phyloP scores from a whole-genome alignment of 2,329 filamentous ascomycete genomes.

The Plectosphaerella cucumerina region DNA sequence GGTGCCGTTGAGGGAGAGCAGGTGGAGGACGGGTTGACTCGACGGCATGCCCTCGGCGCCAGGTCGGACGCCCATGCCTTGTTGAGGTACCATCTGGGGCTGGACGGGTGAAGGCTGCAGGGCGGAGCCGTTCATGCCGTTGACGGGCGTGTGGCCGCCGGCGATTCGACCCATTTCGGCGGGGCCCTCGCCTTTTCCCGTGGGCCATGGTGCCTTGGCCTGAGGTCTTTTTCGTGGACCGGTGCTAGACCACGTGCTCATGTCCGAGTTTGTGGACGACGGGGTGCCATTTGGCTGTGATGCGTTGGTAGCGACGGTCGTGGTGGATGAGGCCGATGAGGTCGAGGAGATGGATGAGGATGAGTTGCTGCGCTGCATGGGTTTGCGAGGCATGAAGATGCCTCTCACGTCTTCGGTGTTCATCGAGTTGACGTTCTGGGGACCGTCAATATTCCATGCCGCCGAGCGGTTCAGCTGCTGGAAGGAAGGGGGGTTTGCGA shows the following conservation, averaged over 20 bases:
- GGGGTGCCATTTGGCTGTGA: slow-evolving; percentile 56
- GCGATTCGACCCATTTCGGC: slow-evolving; percentile 43
- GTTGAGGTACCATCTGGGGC: slow-evolving; percentile 33
- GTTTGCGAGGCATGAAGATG: slow-evolving; percentile 89
- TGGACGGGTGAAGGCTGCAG: slow-evolving; percentile 34
- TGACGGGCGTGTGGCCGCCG: slow-evolving; percentile 26
- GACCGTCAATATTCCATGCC: slow-evolving; percentile 60
- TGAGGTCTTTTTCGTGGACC: slow-evolving; percentile 48
- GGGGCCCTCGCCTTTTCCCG: slow-evolving; percentile 41
- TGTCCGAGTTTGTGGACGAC: slow-evolving; percentile 40
- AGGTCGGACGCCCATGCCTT: slow-evolving; percentile 54
- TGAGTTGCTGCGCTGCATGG: slow-evolving; percentile 81
- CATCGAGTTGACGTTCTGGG: slow-evolving; percentile 57
- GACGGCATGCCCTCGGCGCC: slow-evolving; percentile 57
- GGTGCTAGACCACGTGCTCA: slow-evolving; percentile 47
- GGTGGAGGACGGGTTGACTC: slow-evolving; percentile 74
- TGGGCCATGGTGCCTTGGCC: slow-evolving; percentile 46
- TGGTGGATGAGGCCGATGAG: slow-evolving; percentile 53
- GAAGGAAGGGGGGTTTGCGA: slow-evolving; percentile 62
- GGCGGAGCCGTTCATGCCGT: slow-evolving; percentile 17
- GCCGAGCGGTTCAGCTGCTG: slow-evolving; percentile 57
- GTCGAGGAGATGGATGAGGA: slow-evolving; percentile 78
- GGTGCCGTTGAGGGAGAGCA: slow-evolving; percentile 89
- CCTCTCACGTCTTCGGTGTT: slow-evolving; percentile 79
- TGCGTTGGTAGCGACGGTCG: slow-evolving; percentile 59